Evolutionary conservation across 2,329 filamentous ascomycete genomes (phyloP).

Genomic region (Colletotrichum euphorbiae): DNA sequence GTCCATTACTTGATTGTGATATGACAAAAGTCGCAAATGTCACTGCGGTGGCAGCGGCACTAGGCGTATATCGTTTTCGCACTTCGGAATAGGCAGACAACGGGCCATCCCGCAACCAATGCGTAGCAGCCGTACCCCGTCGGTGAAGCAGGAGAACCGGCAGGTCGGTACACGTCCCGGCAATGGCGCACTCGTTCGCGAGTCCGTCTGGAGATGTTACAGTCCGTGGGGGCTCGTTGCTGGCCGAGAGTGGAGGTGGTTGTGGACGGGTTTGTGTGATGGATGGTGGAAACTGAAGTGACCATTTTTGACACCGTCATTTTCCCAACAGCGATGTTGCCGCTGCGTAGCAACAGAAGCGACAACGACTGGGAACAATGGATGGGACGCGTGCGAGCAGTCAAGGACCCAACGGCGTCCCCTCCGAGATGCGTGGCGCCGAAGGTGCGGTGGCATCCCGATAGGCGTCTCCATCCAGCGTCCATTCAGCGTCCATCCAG

Average conservation of each 20-base stretch:
- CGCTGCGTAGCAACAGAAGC: not conserved
- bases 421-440: slow-evolving; percentile 11
- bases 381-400: not conserved
- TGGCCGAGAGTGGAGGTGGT: slow-evolving; percentile 9
- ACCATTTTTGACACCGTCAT: not conserved
- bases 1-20: slow-evolving; percentile 12
- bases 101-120: slow-evolving; percentile 31
- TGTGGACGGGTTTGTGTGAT: slow-evolving; percentile 6
- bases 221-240: slow-evolving; percentile 14
- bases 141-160: slow-evolving; percentile 1
- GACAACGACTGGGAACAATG: not conserved
- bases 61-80: slow-evolving; percentile 11
- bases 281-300: slow-evolving; percentile 6
- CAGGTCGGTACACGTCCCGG: not conserved
- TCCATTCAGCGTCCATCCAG: slow-evolving; percentile 21
- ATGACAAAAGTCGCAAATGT: slow-evolving; percentile 12
- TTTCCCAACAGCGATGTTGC: not conserved
- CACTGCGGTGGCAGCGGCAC: slow-evolving; percentile 2
- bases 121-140: slow-evolving; percentile 23
- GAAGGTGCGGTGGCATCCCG: slow-evolving; percentile 30
- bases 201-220: slow-evolving; percentile 6
- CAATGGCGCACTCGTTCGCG: not conserved
- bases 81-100: slow-evolving; percentile 25
- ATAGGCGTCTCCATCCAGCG: slow-evolving; percentile 27
- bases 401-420: not conserved